Evolutionary conservation across 805 yeast species (phyloP).

Genomic region (Spencermartinsiella europaea): DNA sequence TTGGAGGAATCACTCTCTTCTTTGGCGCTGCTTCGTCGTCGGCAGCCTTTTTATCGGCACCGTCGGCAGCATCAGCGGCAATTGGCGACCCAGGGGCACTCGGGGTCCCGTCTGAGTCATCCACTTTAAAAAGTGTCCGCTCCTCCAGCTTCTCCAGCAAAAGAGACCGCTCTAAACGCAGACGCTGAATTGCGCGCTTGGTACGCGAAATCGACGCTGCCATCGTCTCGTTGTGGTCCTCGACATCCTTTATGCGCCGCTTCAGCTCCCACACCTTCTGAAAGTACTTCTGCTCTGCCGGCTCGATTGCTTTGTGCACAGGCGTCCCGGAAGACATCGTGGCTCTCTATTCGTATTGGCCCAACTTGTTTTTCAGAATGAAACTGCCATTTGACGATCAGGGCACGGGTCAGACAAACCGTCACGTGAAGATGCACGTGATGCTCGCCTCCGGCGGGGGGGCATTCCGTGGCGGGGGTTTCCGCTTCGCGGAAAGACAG

Average conservation of each 20-base stretch:
- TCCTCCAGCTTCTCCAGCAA: slow-evolving; percentile 74
- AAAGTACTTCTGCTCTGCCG: slow-evolving; percentile 40
- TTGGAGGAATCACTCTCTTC: slow-evolving; percentile 38
- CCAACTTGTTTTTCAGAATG: background rate
- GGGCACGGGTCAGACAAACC: background rate
- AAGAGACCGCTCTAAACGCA: slow-evolving; percentile 77
- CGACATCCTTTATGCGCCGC: slow-evolving; percentile 63
- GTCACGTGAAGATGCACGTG: too few relatives aligned
- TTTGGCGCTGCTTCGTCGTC: slow-evolving; percentile 5
- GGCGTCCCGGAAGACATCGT: background rate
- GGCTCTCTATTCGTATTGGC: background rate
- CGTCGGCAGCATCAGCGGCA: background rate
- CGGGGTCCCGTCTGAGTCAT: slow-evolving; percentile 26
- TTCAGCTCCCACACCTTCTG: slow-evolving; percentile 70
- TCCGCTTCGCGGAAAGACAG: too few relatives aligned
- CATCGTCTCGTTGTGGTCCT: slow-evolving; percentile 70
- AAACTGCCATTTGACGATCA: background rate
- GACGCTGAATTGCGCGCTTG: slow-evolving; percentile 65
- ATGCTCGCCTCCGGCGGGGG: too few relatives aligned
- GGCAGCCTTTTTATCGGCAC: background rate
- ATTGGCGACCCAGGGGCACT: slow-evolving; percentile 29
- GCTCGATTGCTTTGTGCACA: background rate
- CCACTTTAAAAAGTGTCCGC: slow-evolving; percentile 23
- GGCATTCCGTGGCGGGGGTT: too few relatives aligned
- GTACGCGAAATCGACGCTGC: slow-evolving; percentile 74